These are phyloP conservation scores for Solanum chaucha DNA, from an alignment of 257 asterid species.

Conservation along the genomic window DNA sequence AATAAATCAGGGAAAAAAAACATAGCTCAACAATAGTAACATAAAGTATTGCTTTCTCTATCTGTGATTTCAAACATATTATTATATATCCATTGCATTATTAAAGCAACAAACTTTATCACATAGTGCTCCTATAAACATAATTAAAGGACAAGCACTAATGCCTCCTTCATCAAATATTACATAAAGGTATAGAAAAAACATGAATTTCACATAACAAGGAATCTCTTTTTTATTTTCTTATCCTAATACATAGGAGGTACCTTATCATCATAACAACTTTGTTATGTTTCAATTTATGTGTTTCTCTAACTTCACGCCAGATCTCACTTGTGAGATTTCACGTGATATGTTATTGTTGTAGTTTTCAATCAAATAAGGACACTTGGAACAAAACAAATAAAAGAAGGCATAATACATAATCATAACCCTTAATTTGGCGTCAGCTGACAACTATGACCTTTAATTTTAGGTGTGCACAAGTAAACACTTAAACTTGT, in stretches of 20 bases:
- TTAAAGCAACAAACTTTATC: not conserved
- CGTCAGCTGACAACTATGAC: rapidly evolving
- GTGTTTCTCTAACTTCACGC: not conserved
- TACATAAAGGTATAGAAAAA: not conserved
- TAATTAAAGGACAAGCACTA: not conserved
- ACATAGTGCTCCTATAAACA: not conserved
- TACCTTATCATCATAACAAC: not conserved
- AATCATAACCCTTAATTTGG: rapidly evolving
- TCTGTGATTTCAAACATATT: not conserved
- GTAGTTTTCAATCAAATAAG: no score
- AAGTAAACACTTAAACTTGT: no score
- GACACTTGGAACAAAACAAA: no score
- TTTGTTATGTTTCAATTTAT: not conserved
- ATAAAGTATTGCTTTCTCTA: not conserved
- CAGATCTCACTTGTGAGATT: no score
- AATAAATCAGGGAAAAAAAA: not conserved
- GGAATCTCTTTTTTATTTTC: not conserved
- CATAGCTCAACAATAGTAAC: not conserved
- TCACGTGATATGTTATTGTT: no score
- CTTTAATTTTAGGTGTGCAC: no score
- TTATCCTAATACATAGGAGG: not conserved
- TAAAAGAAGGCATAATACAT: no score
- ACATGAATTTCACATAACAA: not conserved
- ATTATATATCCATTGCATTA: not conserved
- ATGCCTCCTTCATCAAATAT: not conserved